Base-by-base conservation (phyloP, 1,284 basidiomycete species). In the Nidula niveotomentosa region DNA sequence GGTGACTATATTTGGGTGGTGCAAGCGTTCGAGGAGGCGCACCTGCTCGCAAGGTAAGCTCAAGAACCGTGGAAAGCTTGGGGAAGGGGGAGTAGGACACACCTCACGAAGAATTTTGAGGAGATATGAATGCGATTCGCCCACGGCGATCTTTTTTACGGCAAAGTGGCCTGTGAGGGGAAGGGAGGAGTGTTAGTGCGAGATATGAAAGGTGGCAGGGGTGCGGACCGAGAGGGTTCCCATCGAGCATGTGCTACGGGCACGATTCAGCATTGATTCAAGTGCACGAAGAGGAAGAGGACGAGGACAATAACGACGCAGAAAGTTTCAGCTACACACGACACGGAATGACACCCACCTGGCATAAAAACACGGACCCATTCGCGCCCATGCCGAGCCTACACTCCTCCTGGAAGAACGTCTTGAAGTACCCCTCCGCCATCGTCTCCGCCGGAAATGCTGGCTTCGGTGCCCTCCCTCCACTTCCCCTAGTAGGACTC, bases 141-240 rank as follows among this genome's bases (percentile, higher is more conserved):
- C 94, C 0, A 98, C 91, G 0, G 94, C 94, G 36, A 98, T 93
- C 69, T 96, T 97, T 75, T 98, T 98, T 51, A 98, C 91, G 0
- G 95, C 95, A 66, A 94, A 95, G 62, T 86, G 84, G 34, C 88
- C 89, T 86, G 53, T 52, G 23, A 53, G 8, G 64, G 33, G 35
- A 56, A 63, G 36, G 62, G 54, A 5, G 13, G 17, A n/a, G 33
- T 33, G 15, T 5, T 34, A 41, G 46, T 56, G 37, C 15, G 46
- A 33, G 48, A 30, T 30, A 6, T 30, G 30, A 30, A 6, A 30
- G 5, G 30, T 30, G 50, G 39, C 35, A 1, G 47, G 12, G 41
- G 43, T 37, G 58, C 73, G 56, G 59, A 82, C 90, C 90, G 9
- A 94, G 78, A 34, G 83, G 75, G 66, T 93, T 93, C 5, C 86